phyloP scores from a whole-genome alignment of 2,329 filamentous ascomycete species.

The Microdochium bolleyi region DNA sequence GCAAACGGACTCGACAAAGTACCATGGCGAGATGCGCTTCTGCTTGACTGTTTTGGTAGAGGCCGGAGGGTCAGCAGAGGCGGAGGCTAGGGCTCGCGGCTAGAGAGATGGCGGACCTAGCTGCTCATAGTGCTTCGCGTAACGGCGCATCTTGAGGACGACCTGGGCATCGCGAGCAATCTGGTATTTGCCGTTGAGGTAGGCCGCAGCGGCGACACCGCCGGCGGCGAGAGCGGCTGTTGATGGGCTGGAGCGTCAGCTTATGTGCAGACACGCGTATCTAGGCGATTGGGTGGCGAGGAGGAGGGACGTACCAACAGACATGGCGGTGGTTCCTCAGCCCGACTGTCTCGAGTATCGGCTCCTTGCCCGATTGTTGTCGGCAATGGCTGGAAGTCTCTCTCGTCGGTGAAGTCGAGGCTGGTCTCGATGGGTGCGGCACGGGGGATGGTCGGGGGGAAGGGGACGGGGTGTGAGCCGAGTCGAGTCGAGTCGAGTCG shows the following conservation, averaged over 20 bases:
- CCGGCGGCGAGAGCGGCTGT: slow-evolving; percentile 4
- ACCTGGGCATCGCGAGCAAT: slow-evolving; percentile 46
- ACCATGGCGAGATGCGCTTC: slow-evolving; percentile 34
- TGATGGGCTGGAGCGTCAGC: not conserved
- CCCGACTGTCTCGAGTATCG: not conserved
- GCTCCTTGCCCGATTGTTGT: not conserved
- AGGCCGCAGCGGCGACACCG: slow-evolving; percentile 29
- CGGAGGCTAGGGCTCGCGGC: too few species aligned
- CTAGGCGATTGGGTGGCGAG: not conserved
- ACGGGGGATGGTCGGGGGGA: too few species aligned
- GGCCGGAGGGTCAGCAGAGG: not conserved
- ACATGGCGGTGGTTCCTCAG: not conserved
- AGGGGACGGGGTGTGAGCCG: too few species aligned
- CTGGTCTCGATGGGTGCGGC: too few species aligned
- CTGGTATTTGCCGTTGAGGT: slow-evolving; percentile 60
- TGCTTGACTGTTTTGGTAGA: slow-evolving; percentile 26
- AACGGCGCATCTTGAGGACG: slow-evolving; percentile 26
- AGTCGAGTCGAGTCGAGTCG: too few species aligned
- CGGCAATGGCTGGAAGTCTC: too few species aligned
- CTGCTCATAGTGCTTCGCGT: slow-evolving; percentile 30
- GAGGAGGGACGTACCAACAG: not conserved
- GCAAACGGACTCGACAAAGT: slow-evolving; percentile 48
- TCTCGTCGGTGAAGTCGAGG: too few species aligned
- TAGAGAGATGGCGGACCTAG: slow-evolving; percentile 27
- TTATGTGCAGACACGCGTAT: not conserved